phyloP scores from a whole-genome alignment of 2,329 filamentous ascomycete species.

The Magnaporthales sp. region DNA sequence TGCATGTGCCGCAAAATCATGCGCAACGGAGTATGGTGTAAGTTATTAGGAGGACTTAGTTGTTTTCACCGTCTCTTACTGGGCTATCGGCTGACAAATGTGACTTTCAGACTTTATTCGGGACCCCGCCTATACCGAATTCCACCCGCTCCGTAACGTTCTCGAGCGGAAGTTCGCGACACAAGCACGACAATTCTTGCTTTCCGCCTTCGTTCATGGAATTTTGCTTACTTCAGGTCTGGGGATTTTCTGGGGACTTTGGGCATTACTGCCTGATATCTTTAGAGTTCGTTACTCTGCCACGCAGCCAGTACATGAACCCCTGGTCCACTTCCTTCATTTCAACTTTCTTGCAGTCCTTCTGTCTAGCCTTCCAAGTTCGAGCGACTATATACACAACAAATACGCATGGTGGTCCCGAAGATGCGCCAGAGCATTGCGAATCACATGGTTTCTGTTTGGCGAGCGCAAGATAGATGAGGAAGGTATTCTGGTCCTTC shows the following conservation, averaged over 20 bases:
- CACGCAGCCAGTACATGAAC: constrained; percentile 85
- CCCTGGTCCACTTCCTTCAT: constrained; percentile 87
- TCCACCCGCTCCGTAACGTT: constrained; percentile 94
- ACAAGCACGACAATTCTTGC: constrained; percentile 90
- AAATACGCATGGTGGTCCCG: constrained; percentile 98
- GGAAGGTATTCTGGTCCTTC: constrained; percentile 57
- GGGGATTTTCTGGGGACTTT: constrained; percentile 89
- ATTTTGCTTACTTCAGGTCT: constrained; percentile 87
- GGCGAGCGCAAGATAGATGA: constrained; percentile 74
- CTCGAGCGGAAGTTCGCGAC: constrained; percentile 86
- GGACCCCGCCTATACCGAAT: constrained; percentile 95
- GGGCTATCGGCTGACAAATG: neutral
- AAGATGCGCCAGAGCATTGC: constrained; percentile 67
- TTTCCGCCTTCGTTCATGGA: constrained; percentile 92
- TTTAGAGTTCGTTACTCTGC: constrained; percentile 91
- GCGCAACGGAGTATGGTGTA: constrained; percentile 85
- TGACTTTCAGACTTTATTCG: constrained; percentile 72
- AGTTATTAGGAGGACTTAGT: constrained; percentile 26
- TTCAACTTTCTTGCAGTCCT: constrained; percentile 96
- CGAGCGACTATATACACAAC: constrained; percentile 71
- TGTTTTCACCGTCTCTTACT: constrained; percentile 9
- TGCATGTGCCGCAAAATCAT: constrained; percentile 99
- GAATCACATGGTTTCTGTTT: constrained; percentile 89
- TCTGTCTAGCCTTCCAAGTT: constrained; percentile 74
- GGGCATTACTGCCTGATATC: constrained; percentile 57